Base-by-base conservation (phyloP, 208 protist species). In the Tritrichomonas foetus region DNA sequence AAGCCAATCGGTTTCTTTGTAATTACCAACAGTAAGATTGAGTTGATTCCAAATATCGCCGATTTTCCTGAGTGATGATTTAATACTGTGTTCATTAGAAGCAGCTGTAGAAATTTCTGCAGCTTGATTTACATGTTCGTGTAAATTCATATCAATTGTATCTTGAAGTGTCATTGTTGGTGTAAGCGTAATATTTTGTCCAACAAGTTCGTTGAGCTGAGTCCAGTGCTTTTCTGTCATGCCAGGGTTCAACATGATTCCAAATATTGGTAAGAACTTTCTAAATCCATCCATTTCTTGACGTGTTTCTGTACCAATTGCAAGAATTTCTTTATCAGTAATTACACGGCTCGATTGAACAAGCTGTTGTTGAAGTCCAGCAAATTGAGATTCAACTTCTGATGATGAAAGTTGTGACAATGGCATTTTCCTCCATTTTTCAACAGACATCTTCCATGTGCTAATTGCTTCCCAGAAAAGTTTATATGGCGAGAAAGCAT, bases 241-340 rank as follows among this genome's bases (percentile, higher is more conserved):
- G 27, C 95, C 96, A n/a, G 95, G 94, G 49, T 98, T 98, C 72
- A 97, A 97, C 49, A 99, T 96, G 93, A 98, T 97, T 92, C 97
- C 96, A 72, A 99, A 97, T 72, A 99, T 97, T n/a, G 98, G 98
- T 94, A 99, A 95, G 13, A 98, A 96, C 93, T 97, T 97, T 95
- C 97, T 97, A 94, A 99, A 98, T 78, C 97, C 95, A 72, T 99
- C 98, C 44, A 99, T 98, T 50, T 89, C 78, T 0, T 20, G 11
- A 57, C 30, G 53, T 5, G 78, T 89, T n/a, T 44, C 78, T 27
- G 33, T 16, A 36, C 78, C 78, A 39, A 89, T 89, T 20, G 13
- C 47, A 16, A 89, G 30, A 0, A 89, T 89, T 57, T 89, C 47
- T 50, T 89, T 89, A 49, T 89, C 78, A 36, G 41, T 89, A 36